Evolutionary conservation across 352 stramenopile genomes (phyloP), one percentile per base, ranked within the genome.

Genomic region (Thraustochytrium striatum): DNA sequence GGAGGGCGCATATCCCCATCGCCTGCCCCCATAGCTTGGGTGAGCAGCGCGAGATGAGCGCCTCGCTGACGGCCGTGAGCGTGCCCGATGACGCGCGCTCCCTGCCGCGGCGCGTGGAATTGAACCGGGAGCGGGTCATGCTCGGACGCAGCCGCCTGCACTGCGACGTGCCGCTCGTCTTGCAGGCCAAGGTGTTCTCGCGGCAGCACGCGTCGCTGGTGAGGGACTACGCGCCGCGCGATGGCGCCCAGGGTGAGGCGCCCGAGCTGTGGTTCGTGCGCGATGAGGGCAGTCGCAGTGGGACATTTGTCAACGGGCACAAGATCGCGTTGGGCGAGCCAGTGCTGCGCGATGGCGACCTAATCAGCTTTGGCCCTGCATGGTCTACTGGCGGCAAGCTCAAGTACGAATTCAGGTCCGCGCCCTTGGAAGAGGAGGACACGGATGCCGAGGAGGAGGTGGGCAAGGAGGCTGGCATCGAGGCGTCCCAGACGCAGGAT

Each of bases 221-320:
- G 25, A 55, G 47, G 47, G 47, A 55, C 47, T n/a, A n/a, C 30
- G 30, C 21, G 25, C 59, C 59, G 25, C 21, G 25, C 32, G 8
- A 3, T 0, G 5, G 7, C 55, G 3, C 7, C 21, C 28, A 61
- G 7, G 55, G 28, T 47, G 53, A 9, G 53, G 5, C 53, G 7
- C 43, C 61, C 32, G 39, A 25, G 16, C 16, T 8, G 0, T 75
- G 52, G 44, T 25, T 7, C 21, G 19, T 75, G n/a, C 30, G 65
- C 50, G 65, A 75, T 38, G 65, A 75, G 36, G 52, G 65, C 25
- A 75, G 65, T 32, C 43, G 33, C 65, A 75, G 61, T 32, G 65
- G 65, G n/a, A 75, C 65, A 16, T 75, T 11, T 43, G 8, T 75
- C 50, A 75, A 75, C 36, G 9, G 25, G n/a, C 8, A 21, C 44